Evolutionary conservation across 2,329 filamentous ascomycete species (phyloP), one percentile per base, ranked within the genome.

Genomic region (Colletotrichum truncatum): DNA sequence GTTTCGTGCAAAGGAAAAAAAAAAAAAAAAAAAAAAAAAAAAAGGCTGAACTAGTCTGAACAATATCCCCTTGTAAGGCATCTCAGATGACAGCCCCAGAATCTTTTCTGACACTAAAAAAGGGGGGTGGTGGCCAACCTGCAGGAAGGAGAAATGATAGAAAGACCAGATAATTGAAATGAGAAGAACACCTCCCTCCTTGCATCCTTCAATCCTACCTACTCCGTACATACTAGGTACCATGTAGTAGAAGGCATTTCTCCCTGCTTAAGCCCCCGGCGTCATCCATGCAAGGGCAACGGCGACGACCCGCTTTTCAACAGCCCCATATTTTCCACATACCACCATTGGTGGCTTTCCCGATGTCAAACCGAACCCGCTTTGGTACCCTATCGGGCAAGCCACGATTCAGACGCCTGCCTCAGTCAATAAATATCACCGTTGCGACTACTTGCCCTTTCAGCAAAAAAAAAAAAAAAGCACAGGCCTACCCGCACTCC

Each of bases 1-100:
- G n/a, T n/a, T 45, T 55, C 52, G 39, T 55, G 39, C 52, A 34
- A 55, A 55, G n/a, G n/a, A n/a, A n/a, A n/a, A n/a, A n/a, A n/a
- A n/a, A n/a, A n/a, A n/a, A n/a, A n/a, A n/a, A n/a, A n/a, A n/a
- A n/a, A n/a, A n/a, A n/a, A n/a, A n/a, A n/a, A n/a, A n/a, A n/a
- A n/a, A n/a, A n/a, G n/a, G n/a, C n/a, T n/a, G n/a, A n/a, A n/a
- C n/a, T n/a, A 45, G 38, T 55, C 52, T 41, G 49, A 30, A 32
- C n/a, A 34, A 2, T 16, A 6, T 6, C 39, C 4, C 23, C 49
- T 11, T 36, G 9, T n/a, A 14, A 21, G 6, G 21, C 14, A 53
- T 23, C 52, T 55, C 52, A 25, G 52, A 55, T 55, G 52, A 55
- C 52, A 55, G 36, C 16, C 36, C 21, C n/a, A n/a, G 25, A 32